Evolutionary conservation across 2,329 filamentous ascomycete species (phyloP), one percentile per base, ranked within the genome.

Genomic region (Xylaria multiplex): DNA sequence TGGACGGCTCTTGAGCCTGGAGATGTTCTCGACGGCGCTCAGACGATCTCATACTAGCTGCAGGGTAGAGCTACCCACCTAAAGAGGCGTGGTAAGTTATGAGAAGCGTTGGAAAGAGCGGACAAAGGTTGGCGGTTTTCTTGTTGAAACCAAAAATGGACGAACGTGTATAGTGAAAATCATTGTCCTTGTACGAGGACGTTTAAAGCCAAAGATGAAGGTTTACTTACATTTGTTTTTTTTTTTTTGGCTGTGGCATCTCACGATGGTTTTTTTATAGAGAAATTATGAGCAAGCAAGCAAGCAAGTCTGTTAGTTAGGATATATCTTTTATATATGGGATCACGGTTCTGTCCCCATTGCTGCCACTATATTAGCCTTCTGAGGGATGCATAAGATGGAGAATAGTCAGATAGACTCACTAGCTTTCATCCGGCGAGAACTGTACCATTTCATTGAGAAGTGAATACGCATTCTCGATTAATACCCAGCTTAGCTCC

Each of bases 1-100:
- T 98, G 93, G 92, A 90, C 91, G 81, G 92, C 89, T 72, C 82
- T 98, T 71, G 96, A 98, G 78, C 88, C 90, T 52, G 93, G 93
- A 1, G 88, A 90, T 72, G 84, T 86, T 1, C 88, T 88, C 73
- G 85, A 90, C 77, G 88, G 87, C 6, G 85, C 85, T 14, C 87
- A 89, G 79, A 84, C 83, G 4, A 86, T 89, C 68, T 75, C 74
- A 6, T 68, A 70, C 50, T 70, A 70, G 64, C 66, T 70, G 46
- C 58, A 62, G 46, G 66, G 30, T 22, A n/a, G 45, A 14, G 3
- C 16, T 24, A 3, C 56, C 48, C 46, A n/a, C 16, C 35, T 22
- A 40, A 13, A 5, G 24, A 65, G 62, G 27, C 30, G 27, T n/a
- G 48, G 37, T 24, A 68, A 57, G 40, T 45, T 68, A 49, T 68